Evolutionary conservation across 805 yeast genomes (phyloP), one percentile per base, ranked within the genome.

Genomic region (Candida dendrica): DNA sequence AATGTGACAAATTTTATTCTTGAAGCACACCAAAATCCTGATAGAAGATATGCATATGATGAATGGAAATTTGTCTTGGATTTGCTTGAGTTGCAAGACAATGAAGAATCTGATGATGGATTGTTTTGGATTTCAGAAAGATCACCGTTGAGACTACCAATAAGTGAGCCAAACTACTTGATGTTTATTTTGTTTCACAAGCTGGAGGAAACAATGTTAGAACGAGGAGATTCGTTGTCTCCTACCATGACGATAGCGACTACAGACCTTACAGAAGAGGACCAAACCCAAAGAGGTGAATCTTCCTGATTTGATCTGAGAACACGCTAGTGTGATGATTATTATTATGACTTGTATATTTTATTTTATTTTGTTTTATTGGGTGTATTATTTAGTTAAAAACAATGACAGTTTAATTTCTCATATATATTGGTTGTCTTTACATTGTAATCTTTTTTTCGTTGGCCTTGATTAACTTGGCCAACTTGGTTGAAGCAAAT

Each of bases 111-210:
- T 18, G 50, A 56, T 3, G 58, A 64, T 35, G 47, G 61, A 2
- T 57, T 63, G 31, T 81, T 66, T 53, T 87, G 95, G 95, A 49
- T 86, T 2, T 69, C 82, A 7, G 77, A 77, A 2, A 53, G 61
- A 1, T 79, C 89, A 1, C 95, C 95, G 0, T 62, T 87, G 34
- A 68, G 83, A 36, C 75, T 72, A 42, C 93, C 93, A 0, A 63
- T 83, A 32, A 73, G 72, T 48, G 89, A 87, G 55, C 79, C 89
- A 0, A 75, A 77, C 43, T 84, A 75, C 51, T 72, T 84, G 30
- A 56, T 73, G 26, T 57, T 68, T 42, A 59, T 71, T 42, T 38
- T 65, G 6, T 59, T 59, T 50, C 49, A 42, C 15, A 55, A 49
- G 31, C 41, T 62, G 5, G 63, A 53, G 27, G 27, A 40, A 0